phyloP scores from a whole-genome alignment of 768 basidiomycete genomes.

The Tricholoma flavovirens region DNA sequence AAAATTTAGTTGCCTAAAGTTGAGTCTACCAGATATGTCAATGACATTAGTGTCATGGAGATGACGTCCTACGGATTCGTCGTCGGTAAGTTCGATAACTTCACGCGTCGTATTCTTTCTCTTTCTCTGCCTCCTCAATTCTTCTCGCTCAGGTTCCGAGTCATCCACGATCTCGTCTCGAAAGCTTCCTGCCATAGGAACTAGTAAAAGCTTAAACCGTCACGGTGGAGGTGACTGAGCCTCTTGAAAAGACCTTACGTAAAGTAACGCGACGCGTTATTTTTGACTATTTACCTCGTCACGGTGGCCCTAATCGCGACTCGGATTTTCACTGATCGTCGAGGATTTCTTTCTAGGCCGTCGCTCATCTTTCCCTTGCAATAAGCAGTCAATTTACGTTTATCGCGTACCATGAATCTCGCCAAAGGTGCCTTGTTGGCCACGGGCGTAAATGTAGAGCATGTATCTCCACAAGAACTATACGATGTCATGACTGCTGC shows the following conservation, averaged over 20 bases:
- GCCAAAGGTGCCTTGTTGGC: slow-evolving; percentile 20
- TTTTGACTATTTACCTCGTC: too few relatives aligned
- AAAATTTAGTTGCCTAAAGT: not conserved
- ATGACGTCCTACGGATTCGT: slow-evolving; percentile 7
- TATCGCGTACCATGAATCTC: slow-evolving; percentile 21
- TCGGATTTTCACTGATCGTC: slow-evolving; percentile 3
- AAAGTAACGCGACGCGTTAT: slow-evolving; percentile 38
- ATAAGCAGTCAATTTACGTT: slow-evolving; percentile 1
- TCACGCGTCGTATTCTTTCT: not conserved
- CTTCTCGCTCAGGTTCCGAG: slow-evolving; percentile 66
- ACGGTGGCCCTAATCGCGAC: too few relatives aligned
- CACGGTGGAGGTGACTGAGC: not conserved
- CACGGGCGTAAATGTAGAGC: slow-evolving; percentile 31
- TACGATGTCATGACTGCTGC: slow-evolving; percentile 61
- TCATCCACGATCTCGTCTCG: slow-evolving; percentile 50
- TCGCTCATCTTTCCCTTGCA: not conserved
- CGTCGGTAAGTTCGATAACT: slow-evolving; percentile 21
- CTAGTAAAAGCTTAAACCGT: too few relatives aligned
- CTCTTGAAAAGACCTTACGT: slow-evolving; percentile 8
- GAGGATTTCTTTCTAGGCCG: not conserved
- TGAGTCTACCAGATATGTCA: slow-evolving; percentile 2
- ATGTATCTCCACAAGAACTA: slow-evolving; percentile 57
- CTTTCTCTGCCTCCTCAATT: slow-evolving; percentile 19
- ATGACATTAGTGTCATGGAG: not conserved
- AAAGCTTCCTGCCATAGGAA: slow-evolving; percentile 3